phyloP scores from a whole-genome alignment of 1,139 yeast genomes.

The Zygoascus sp. region DNA sequence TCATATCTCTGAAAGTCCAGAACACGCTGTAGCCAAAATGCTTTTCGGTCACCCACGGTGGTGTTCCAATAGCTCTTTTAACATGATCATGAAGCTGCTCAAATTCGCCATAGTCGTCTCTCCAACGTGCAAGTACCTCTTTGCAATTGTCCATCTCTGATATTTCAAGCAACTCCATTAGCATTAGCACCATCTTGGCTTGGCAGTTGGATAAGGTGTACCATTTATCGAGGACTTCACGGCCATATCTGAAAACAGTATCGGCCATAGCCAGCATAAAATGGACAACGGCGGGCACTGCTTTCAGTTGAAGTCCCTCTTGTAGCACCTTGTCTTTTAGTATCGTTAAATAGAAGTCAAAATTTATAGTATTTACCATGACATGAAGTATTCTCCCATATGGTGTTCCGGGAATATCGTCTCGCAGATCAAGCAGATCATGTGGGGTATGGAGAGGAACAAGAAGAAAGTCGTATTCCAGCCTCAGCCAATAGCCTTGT shows the following conservation, averaged over 20 bases:
- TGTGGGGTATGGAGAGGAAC: slow-evolving; percentile 14
- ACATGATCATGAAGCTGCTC: slow-evolving; percentile 10
- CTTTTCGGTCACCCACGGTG: slow-evolving; percentile 13
- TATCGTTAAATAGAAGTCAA: slow-evolving; percentile 15
- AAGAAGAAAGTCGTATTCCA: slow-evolving; percentile 15
- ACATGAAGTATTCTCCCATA: slow-evolving; percentile 14
- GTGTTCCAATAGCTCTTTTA: slow-evolving; percentile 6
- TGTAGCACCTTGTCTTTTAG: slow-evolving; percentile 9
- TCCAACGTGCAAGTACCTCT: slow-evolving; percentile 14
- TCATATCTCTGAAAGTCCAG: slow-evolving; percentile 18
- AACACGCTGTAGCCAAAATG: slow-evolving; percentile 17
- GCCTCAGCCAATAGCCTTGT: slow-evolving; percentile 11
- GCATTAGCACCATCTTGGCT: slow-evolving; percentile 14
- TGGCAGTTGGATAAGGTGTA: slow-evolving; percentile 13
- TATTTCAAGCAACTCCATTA: slow-evolving; percentile 11
- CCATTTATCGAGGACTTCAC: slow-evolving; percentile 15
- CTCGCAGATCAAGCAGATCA: slow-evolving; percentile 14
- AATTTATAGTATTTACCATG: slow-evolving; percentile 13
- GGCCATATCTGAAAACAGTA: slow-evolving; percentile 15
- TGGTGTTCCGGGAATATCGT: slow-evolving; percentile 16
- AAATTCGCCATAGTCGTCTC: slow-evolving; percentile 15
- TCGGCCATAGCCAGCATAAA: slow-evolving; percentile 15
- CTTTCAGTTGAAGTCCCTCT: slow-evolving; percentile 11
- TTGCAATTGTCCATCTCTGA: slow-evolving; percentile 14
- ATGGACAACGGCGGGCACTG: slow-evolving; percentile 15